Evolutionary conservation across 352 stramenopile species (phyloP), one percentile per base, ranked within the genome.

Genomic region (Pythium monospermum): DNA sequence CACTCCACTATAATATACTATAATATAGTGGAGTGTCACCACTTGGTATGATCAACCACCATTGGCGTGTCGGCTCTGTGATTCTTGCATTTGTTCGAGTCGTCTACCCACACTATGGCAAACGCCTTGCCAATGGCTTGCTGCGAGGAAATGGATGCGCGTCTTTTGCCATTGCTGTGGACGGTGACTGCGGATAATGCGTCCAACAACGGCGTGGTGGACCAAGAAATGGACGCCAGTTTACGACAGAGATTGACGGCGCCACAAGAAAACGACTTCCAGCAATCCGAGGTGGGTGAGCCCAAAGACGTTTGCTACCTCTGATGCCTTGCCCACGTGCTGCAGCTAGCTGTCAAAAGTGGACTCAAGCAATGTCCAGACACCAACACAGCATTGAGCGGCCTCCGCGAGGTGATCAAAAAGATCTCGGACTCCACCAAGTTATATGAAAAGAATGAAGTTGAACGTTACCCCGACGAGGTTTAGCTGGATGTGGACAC

Each of bases 1-100:
- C 43, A 1, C 16, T 66, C 1, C 61, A 69, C 37, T 66, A 50
- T 39, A 59, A n/a, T n/a, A n/a, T n/a, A n/a, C n/a, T n/a, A n/a
- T n/a, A n/a, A n/a, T 59, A 39, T 50, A 66, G 37, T 69, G 61
- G 1, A 66, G 16, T 1, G 43, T 66, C 0, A 60, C 30, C 1
- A 69, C 44, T n/a, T n/a, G n/a, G n/a, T n/a, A n/a, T n/a, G n/a
- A n/a, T 60, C n/a, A 40, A 64, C 18, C 0, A 26, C 13, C 3
- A 26, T 0, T 65, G 55, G 36, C 8, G 44, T 6, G 5, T 64
- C 2, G 39, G 46, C 0, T 56, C 40, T 4, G 39, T 64, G 0
- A 59, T 69, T 7, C 3, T 64, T 2, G 50, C 45, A 0, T 66
- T 64, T 47, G 55, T 30, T 31, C 11, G 61, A 0, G 53, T 63